phyloP scores from a whole-genome alignment of 371 early-diverging fungal species.

The Circinella minor region DNA sequence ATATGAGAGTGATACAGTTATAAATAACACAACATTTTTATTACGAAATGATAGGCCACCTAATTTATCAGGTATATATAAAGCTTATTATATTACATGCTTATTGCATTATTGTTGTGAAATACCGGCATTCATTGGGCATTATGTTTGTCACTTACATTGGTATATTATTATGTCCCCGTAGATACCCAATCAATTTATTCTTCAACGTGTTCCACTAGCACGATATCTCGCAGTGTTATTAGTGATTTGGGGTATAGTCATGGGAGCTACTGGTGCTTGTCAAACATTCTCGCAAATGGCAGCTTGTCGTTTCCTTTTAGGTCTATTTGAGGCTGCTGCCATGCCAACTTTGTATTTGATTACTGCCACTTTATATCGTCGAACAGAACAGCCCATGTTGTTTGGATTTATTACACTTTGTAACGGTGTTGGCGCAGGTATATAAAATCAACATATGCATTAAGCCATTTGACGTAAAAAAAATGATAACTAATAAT shows the following conservation, averaged over 20 bases:
- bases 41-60: slow-evolving; percentile 22
- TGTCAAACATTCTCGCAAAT: slow-evolving; percentile 30
- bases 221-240: slow-evolving; percentile 31
- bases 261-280: slow-evolving; percentile 9
- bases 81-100: no score
- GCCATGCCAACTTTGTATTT: slow-evolving; percentile 33
- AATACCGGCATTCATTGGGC: no score
- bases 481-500: no score
- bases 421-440: slow-evolving; percentile 20
- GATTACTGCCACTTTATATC: slow-evolving; percentile 31
- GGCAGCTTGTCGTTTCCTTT: slow-evolving; percentile 30
- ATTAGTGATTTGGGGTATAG: slow-evolving; percentile 38
- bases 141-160: not conserved
- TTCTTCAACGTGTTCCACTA: slow-evolving; percentile 38
- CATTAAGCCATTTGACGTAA: no score
- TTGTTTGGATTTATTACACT: slow-evolving; percentile 26
- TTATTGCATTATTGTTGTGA: no score
- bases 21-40: no score
- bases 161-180: not conserved
- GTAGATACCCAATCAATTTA: slow-evolving; percentile 29
- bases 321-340: slow-evolving; percentile 42
- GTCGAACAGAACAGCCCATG: slow-evolving; percentile 34
- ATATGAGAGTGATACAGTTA: no score
- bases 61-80: slow-evolving; percentile 34
- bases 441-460: no score